Percentiles rank a stretch among this genome's conserved stretches.
phyloP scores from a whole-genome alignment of 2,329 filamentous ascomycete species.

The Colletotrichum echinochloae region DNA sequence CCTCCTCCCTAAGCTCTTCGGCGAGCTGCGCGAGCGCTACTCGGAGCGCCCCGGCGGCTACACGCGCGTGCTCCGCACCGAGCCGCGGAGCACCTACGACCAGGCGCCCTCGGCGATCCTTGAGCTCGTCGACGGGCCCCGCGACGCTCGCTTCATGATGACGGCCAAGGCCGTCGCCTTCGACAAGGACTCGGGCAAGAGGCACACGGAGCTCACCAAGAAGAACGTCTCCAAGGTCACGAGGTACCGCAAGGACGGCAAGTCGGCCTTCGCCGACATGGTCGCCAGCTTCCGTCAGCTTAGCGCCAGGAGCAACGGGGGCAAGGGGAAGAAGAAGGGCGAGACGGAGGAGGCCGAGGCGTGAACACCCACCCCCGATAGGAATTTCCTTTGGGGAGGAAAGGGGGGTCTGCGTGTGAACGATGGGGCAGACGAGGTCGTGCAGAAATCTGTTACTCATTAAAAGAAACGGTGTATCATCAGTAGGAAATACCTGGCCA shows the following conservation, averaged over 20 bases:
- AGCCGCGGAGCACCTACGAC: constrained; percentile 85
- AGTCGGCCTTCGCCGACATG: constrained; percentile 75
- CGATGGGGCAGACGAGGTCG: constrained; percentile 2
- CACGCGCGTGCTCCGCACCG: constrained; percentile 92
- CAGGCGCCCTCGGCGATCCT: constrained; percentile 92
- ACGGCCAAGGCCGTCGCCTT: constrained; percentile 86
- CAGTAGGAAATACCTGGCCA: constrained; percentile 37
- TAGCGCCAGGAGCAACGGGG: constrained; percentile 43
- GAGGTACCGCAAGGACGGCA: constrained; percentile 75
- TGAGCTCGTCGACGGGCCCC: constrained; percentile 93
- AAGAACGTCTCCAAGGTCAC: constrained; percentile 89
- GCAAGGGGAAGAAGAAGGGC: constrained; percentile 48
- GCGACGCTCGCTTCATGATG: constrained; percentile 94
- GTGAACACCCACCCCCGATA: neutral
- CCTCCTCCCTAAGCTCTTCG: constrained; percentile 88
- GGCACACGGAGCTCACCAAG: constrained; percentile 77
- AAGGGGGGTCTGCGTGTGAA: neutral
- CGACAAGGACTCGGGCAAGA: constrained; percentile 65
- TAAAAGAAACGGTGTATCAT: constrained; percentile 28
- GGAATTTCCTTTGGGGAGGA: too few relatives aligned
- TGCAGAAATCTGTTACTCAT: constrained; percentile 22
- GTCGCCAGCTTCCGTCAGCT: constrained; percentile 58
- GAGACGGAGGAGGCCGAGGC: constrained; percentile 39
- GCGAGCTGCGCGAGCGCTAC: constrained; percentile 84
- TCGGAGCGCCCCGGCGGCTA: constrained; percentile 85